Evolutionary conservation across 208 protist genomes (phyloP).

Genomic region (Acanthamoeba culbertsoni): DNA sequence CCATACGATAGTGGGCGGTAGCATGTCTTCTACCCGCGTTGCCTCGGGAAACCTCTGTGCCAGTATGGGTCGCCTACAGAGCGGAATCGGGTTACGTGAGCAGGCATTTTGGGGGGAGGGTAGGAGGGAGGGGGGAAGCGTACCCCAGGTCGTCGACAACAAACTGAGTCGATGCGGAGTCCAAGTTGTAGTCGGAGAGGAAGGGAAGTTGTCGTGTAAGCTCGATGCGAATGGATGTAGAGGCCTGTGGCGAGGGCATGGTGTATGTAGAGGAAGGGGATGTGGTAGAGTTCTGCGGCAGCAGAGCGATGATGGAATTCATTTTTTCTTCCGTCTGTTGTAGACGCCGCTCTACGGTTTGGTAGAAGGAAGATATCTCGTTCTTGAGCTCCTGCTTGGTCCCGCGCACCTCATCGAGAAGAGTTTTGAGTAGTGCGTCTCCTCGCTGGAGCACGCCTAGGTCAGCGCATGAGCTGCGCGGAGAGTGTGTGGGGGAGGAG

Average conservation of each 20-base stretch:
- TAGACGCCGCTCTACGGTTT: background rate
- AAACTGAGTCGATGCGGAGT: background rate
- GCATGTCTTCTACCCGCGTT: background rate
- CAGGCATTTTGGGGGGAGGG: background rate
- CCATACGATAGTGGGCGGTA: conserved; percentile 22
- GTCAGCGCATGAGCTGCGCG: conserved; percentile 20
- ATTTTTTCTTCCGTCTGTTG: conserved; percentile 11
- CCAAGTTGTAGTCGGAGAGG: background rate
- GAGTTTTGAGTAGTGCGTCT: background rate
- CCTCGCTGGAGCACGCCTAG: background rate
- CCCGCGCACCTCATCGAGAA: background rate
- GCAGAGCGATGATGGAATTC: background rate
- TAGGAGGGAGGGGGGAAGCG: background rate
- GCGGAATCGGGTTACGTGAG: background rate
- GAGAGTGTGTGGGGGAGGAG: background rate
- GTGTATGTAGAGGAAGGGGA: background rate
- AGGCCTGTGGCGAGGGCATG: background rate
- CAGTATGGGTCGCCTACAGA: background rate
- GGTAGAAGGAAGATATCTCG: background rate
- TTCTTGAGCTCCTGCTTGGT: conserved; percentile 33
- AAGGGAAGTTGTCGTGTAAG: background rate
- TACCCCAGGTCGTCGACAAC: background rate
- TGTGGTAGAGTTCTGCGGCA: background rate
- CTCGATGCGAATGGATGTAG: background rate
- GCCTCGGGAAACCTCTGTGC: background rate